Base-by-base conservation (phyloP, 2,329 filamentous ascomycete genomes). In the Beauveria scarabaeidicola region DNA sequence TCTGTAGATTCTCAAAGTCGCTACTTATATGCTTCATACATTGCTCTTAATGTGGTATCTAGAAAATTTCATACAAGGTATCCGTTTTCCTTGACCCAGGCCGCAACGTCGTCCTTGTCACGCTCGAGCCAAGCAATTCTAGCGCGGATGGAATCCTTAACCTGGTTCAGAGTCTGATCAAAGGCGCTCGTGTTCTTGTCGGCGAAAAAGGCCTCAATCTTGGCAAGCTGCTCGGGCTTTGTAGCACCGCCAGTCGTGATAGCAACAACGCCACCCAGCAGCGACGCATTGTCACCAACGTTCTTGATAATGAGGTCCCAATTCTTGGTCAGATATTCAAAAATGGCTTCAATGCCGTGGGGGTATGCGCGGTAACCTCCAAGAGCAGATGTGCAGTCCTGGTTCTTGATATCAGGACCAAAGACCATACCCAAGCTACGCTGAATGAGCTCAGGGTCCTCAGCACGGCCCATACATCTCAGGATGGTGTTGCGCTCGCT, bases 401-500 rank as follows among this genome's bases (percentile, higher is more conserved):
- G 93, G 64, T 89, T 91, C 79, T 95, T 96, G 74, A 97, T 88
- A 65, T 96, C 88, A 63, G 87, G 84, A 71, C 85, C 85, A 60
- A 92, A 81, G 36, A 91, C 81, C 63, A 97, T 79, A 32, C 78
- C 82, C 15, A 97, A 81, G 3, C 91, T 93, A 63, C 85, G 84
- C 77, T 94, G 78, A 71, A 97, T 93, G 52, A 97, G 83, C 64
- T 87, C 84, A 1, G 90, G 86, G 60, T 89, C 81, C 70, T 87
- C 87, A 51, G 90, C 86, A 54, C 91, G 85, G 54, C 93, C 93
- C 23, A 97, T 81, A 36, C 83, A 84, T 67, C 92, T 90, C 61
- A 97, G 83, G 1, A 91, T 91, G 13, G 90, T 93, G 74, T 96
- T 97, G 70, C 92, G 90, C 77, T 97, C 91, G 68, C 96, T 91